Evolutionary conservation across 345 rosid genomes (phyloP).

Genomic region (Pelargonium nanum): DNA sequence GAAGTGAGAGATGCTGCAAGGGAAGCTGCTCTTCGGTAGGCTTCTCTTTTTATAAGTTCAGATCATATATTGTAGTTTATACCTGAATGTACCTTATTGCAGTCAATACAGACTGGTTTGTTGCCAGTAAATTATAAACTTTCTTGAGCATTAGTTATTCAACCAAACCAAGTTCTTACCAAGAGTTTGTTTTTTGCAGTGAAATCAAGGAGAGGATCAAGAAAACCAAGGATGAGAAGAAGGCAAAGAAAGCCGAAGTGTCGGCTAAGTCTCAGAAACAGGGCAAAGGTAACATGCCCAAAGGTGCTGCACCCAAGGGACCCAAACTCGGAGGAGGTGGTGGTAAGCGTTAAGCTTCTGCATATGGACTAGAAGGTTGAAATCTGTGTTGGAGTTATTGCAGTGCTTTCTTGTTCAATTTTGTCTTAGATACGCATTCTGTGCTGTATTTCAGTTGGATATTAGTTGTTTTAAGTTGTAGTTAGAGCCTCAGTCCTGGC

Average conservation of each 20-base stretch:
- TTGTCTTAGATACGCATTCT: background rate
- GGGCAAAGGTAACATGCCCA: slow-evolving; percentile 13
- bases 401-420: background rate
- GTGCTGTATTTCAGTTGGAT: too few species aligned
- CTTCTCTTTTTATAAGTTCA: background rate
- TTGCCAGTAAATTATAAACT: background rate
- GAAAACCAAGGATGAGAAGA: slow-evolving; percentile 27
- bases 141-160: background rate
- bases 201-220: slow-evolving; percentile 30
- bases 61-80: too few species aligned
- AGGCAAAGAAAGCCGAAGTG: slow-evolving; percentile 27
- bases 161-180: background rate
- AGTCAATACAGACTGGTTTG: background rate
- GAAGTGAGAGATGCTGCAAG: slow-evolving; percentile 31
- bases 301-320: slow-evolving; percentile 17
- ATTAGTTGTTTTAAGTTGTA: background rate
- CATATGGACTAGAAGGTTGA: too few species aligned
- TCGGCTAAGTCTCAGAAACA: slow-evolving; percentile 15
- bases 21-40: slow-evolving; percentile 20
- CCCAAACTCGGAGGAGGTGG: slow-evolving; percentile 31
- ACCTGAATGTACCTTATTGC: background rate
- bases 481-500: background rate
- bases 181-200: background rate
- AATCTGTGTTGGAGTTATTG: background rate
- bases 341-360: slow-evolving; percentile 27